Evolutionary conservation across 208 protist species (phyloP), one percentile per base, ranked within the genome.

Genomic region (Trypanosoma rangeli): DNA sequence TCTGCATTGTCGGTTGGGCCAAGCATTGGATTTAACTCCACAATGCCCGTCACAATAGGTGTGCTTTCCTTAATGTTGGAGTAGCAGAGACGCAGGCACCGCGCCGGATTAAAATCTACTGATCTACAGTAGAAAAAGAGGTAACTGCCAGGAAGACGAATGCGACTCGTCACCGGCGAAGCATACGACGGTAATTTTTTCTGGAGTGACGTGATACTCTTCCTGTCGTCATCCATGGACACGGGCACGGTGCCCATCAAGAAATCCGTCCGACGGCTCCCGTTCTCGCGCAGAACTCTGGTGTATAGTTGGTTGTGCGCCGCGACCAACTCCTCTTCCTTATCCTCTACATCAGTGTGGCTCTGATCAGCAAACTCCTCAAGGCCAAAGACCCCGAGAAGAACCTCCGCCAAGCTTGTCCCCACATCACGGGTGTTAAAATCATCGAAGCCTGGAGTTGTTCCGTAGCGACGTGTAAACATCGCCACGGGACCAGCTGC

Each of bases 401-500:
- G 49, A 29, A 92, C 82, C 37, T 81, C 64, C 16, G 89, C 84
- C 37, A 97, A 61, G 63, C 94, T 83, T 20, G 48, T 49, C 42
- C 92, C 94, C 16, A 97, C 88, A 61, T 97, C 94, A 12, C 78
- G 67, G 2, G 92, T 83, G 58, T 86, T 93, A 77, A 89, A 96
- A 35, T 85, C 73, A 53, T 97, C 94, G 64, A 97, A 96, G 22
- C 74, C 74, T 39, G 82, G 76, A 15, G 85, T 93, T 20, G 80
- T 79, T 10, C 94, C 94, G 78, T 96, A 97, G 54, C 94, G 84
- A 18, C 94, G 89, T 5, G 89, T 95, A 79, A 95, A 97, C 91
- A 96, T 97, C 29, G 94, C 87, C 12, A 97, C 88, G n/a, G 94
- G 90, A 0, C 93, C 94, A 20, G 88, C 92, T 26, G 94, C 89